Evolutionary conservation across 495 filamentous ascomycete species (phyloP), one percentile per base, ranked within the genome.

Genomic region (Cercophora newfieldiana): DNA sequence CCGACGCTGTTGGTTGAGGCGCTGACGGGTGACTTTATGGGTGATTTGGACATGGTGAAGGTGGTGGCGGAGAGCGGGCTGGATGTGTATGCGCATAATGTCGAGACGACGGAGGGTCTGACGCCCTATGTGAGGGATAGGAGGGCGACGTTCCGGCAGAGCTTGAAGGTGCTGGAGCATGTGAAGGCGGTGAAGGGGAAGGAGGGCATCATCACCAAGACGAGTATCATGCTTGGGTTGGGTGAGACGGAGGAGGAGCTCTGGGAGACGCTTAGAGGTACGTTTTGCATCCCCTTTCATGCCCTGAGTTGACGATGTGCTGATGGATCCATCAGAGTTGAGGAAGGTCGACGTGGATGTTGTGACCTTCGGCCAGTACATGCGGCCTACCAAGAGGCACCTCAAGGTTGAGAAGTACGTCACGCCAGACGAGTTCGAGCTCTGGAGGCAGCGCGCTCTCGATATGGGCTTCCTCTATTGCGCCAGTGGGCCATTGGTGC

Each of bases 341-440:
- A 87, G 95, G 24, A 87, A 87, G 61, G 80, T 87, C 44, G 82
- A 91, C 66, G 93, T 97, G 25, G 95, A 99, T 66, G 92, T 99
- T 14, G 92, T 99, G 44, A 99, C 95, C 0, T 98, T 99, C 65
- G 95, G 96, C 3, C 95, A 99, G 82, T 99, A 99, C 82, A 99
- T 99, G 95, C 90, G 93, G 3, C 95, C 95, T 12, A 99, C 95
- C 10, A 98, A 97, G 84, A 86, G 93, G 3, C 95, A 99, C 78
- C 94, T 99, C 89, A 88, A 94, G 72, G 95, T 99, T 16, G 88
- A 94, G 68, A 91, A 93, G 71, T 99, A 99, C 74, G 86, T 98
- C 33, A 94, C 93, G 0, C 95, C 95, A 1, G 91, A 90, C 48
- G 84, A 86, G 51, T 99, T 99, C 70, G 96, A 97, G 72, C 78